phyloP scores from a whole-genome alignment of 106 monocot genomes.

The Platanthera guangdongensis region DNA sequence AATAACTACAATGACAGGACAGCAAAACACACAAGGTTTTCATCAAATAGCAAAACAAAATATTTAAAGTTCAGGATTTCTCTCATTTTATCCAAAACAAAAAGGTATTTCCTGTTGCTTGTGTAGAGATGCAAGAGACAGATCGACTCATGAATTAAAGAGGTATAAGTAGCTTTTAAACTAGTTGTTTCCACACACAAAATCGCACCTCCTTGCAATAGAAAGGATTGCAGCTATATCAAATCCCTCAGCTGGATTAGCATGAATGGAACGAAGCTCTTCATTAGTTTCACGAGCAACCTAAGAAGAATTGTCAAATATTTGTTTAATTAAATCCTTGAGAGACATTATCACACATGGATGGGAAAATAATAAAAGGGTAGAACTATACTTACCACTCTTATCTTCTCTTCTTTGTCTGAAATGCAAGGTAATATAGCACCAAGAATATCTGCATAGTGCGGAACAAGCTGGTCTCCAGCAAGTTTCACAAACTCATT shows the following conservation, averaged over 20 bases:
- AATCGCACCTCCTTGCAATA: conserved; percentile 75
- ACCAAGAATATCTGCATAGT: conserved; percentile 91
- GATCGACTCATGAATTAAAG: conserved; percentile 13
- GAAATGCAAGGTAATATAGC: conserved; percentile 91
- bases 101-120: conserved; percentile 1
- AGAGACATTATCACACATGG: not conserved
- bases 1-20: not conserved
- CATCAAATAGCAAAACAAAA: not conserved
- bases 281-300: conserved; percentile 98
- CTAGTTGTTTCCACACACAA: conserved; percentile 20
- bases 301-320: conserved; percentile 10
- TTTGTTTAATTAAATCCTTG: not conserved
- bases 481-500: conserved; percentile 97
- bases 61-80: not conserved
- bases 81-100: conserved; percentile 2
- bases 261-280: conserved; percentile 71
- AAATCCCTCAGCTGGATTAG: conserved; percentile 79
- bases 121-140: conserved; percentile 6
- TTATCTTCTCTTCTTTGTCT: conserved; percentile 85
- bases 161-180: conserved; percentile 28
- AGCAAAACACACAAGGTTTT: not conserved
- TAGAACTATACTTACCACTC: conserved; percentile 26
- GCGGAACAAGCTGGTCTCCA: conserved; percentile 84
- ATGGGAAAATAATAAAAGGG: not conserved
- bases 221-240: conserved; percentile 69